phyloP scores from a whole-genome alignment of 2,329 filamentous ascomycete genomes.

The Aureobasidium melanogenum region DNA sequence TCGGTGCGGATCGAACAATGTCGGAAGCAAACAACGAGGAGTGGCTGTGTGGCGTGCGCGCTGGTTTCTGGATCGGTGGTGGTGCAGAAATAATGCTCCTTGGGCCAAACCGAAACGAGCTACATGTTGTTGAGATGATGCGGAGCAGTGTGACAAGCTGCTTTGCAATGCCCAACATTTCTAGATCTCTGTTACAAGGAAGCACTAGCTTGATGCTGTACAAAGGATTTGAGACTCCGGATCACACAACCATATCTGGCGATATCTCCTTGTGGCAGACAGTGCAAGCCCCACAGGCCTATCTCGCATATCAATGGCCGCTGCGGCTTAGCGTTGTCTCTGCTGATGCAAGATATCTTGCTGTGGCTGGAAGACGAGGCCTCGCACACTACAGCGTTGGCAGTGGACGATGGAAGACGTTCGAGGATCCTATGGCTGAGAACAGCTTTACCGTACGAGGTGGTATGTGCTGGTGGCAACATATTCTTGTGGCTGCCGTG shows the following conservation, averaged over 20 bases:
- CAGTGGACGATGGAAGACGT: conserved; percentile 93
- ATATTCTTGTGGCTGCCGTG: conserved; percentile 88
- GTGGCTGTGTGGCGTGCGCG: conserved; percentile 72
- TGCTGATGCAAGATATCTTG: conserved; percentile 85
- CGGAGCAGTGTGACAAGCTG: conserved; percentile 88
- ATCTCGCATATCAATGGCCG: conserved; percentile 88
- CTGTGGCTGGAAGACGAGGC: conserved; percentile 86
- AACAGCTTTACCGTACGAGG: conserved; percentile 88
- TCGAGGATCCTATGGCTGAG: conserved; percentile 70
- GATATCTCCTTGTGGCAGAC: conserved; percentile 95
- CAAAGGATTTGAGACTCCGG: conserved; percentile 81
- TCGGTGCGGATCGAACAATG: conserved; percentile 57
- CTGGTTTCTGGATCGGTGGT: conserved; percentile 78
- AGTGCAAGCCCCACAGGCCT: conserved; percentile 72
- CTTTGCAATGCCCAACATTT: conserved; percentile 84
- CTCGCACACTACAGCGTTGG: conserved; percentile 92
- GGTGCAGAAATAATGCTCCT: conserved; percentile 78
- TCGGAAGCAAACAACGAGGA: conserved; percentile 62
- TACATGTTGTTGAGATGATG: conserved; percentile 64
- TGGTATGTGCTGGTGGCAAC: conserved; percentile 98
- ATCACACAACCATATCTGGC: conserved; percentile 82
- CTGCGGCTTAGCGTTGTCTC: conserved; percentile 82
- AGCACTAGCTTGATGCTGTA: conserved; percentile 86
- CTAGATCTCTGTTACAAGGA: conserved; percentile 80
- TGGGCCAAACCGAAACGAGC: conserved; percentile 25